Percentiles rank a stretch among this genome's conserved stretches.
These are phyloP conservation scores for Cercospora nicotianae DNA, from an alignment of 2,329 filamentous ascomycete species.

Conservation along the genomic window DNA sequence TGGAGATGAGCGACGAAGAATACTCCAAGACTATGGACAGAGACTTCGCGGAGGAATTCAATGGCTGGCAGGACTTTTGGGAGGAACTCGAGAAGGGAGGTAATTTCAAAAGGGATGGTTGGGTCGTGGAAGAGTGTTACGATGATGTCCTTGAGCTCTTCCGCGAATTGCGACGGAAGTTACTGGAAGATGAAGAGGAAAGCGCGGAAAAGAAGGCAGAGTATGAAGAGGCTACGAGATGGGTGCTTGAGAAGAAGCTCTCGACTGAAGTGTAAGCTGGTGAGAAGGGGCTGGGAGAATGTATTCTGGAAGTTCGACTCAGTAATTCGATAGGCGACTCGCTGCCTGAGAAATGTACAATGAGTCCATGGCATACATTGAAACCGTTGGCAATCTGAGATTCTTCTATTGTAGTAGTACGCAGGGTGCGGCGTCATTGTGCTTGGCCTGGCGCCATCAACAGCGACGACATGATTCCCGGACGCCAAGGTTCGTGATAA, in stretches of 20 bases:
- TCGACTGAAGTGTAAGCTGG: not conserved
- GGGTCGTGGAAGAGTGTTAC: conserved; percentile 41
- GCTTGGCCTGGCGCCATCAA: not conserved
- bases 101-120: conserved; percentile 38
- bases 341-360: not conserved
- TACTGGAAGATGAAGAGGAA: not conserved
- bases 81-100: not conserved
- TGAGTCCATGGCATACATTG: not conserved
- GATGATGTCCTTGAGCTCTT: conserved; percentile 41
- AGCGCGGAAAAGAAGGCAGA: not conserved
- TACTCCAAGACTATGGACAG: not conserved
- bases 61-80: not conserved
- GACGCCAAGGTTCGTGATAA: no score
- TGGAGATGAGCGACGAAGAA: not conserved
- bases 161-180: conserved; percentile 33
- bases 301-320: not conserved
- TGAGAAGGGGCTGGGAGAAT: not conserved
- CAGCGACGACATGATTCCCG: not conserved
- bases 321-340: not conserved
- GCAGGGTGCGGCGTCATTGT: not conserved
- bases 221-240: not conserved
- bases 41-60: not conserved
- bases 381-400: not conserved
- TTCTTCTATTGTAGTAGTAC: not conserved
- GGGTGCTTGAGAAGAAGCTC: not conserved